Percentiles rank a stretch among this genome's conserved stretches.
Evolutionary conservation across 331 rosid species (phyloP).

Genomic region (Dryas integrifolia): DNA sequence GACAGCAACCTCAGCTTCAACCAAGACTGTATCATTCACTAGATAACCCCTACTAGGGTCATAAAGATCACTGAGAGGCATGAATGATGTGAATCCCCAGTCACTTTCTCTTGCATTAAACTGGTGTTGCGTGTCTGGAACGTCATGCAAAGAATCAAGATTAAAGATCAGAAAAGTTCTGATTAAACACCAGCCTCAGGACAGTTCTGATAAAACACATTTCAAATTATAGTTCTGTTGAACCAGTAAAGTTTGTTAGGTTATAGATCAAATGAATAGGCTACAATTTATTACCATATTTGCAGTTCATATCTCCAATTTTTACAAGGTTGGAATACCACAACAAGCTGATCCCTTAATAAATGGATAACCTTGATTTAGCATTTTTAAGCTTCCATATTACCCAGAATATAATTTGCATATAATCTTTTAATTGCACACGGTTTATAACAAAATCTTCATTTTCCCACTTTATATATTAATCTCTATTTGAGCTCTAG

Average conservation of each 20-base stretch:
- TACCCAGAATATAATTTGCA: not conserved
- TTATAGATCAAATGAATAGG: not conserved
- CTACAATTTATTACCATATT: not conserved
- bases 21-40: conserved; percentile 55
- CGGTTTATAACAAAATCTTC: not conserved
- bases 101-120: conserved; percentile 78
- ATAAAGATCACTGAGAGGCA: conserved; percentile 73
- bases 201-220: not conserved
- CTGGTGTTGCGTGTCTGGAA: conserved; percentile 73
- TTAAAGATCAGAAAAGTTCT: not conserved
- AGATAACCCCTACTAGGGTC: conserved; percentile 72
- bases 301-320: not conserved
- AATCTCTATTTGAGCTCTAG: conserved; percentile 3
- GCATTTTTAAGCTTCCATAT: not conserved
- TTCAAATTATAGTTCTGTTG: not conserved
- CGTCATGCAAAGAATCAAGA: conserved; percentile 9
- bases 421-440: not conserved
- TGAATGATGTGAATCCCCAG: conserved; percentile 79
- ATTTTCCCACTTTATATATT: not conserved
- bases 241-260: not conserved
- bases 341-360: not conserved
- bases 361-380: not conserved
- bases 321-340: not conserved
- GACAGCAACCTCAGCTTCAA: conserved; percentile 79
- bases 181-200: no score